phyloP scores from a whole-genome alignment of 2,329 filamentous ascomycete genomes.

The Ophiostoma pallidulum region DNA sequence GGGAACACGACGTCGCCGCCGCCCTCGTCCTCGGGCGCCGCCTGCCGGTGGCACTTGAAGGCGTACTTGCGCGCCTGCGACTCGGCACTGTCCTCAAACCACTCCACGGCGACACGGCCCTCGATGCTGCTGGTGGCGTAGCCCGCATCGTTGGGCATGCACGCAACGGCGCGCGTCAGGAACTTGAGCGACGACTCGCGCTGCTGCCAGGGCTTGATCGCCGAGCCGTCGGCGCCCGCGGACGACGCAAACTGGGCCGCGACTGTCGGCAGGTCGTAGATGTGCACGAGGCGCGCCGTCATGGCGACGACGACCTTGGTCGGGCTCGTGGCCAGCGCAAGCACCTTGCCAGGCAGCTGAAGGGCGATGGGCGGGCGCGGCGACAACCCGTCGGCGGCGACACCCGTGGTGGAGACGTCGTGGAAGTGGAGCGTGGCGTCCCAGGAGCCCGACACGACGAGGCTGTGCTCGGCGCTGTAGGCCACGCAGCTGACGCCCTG shows the following conservation, averaged over 20 bases:
- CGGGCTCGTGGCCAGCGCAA: constrained; percentile 68
- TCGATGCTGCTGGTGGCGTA: constrained; percentile 92
- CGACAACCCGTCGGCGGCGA: too few relatives aligned
- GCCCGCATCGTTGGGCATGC: constrained; percentile 93
- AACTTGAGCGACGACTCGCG: constrained; percentile 93
- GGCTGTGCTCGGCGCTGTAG: constrained; percentile 66
- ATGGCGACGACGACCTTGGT: constrained; percentile 90
- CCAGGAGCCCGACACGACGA: constrained; percentile 89
- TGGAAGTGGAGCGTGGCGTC: constrained; percentile 85
- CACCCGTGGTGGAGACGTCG: constrained; percentile 42
- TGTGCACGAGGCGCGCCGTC: constrained; percentile 85
- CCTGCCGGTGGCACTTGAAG: constrained; percentile 94
- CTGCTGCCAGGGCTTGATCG: constrained; percentile 76
- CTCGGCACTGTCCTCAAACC: constrained; percentile 84
- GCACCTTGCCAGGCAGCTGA: constrained; percentile 73
- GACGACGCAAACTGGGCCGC: constrained; percentile 41
- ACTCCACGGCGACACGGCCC: constrained; percentile 91
- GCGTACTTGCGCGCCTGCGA: constrained; percentile 92
- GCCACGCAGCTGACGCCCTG: constrained; percentile 75
- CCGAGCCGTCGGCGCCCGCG: constrained; percentile 32
- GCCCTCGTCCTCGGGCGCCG: constrained; percentile 48
- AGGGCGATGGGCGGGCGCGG: constrained; percentile 46
- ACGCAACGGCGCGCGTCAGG: constrained; percentile 84
- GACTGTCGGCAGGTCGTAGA: constrained; percentile 77
- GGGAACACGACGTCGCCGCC: constrained; percentile 79